Evolutionary conservation across 2,329 filamentous ascomycete species (phyloP), one percentile per base, ranked within the genome.

Genomic region (Cucurbitaria berberidis): DNA sequence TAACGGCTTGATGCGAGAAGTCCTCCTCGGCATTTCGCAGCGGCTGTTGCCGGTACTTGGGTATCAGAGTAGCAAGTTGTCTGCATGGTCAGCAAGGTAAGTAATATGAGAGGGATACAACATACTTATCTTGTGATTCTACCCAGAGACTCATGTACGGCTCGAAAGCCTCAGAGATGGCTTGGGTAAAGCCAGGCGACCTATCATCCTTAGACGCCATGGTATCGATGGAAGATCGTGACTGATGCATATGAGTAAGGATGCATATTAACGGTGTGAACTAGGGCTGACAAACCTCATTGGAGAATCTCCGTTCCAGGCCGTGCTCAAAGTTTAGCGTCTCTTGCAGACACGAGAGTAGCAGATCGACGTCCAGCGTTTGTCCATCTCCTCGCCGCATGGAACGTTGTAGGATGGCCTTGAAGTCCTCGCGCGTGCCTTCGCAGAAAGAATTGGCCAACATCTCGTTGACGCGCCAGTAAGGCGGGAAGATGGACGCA

Each of bases 141-240:
- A 99, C 92, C 95, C 95, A 99, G 3, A 99, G 80, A 71, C 91
- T 96, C 60, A 99, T 83, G 74, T 98, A 99, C 1, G 95, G 95
- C 76, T 98, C 95, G 69, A 99, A 99, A 0, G 95, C 95, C 57
- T 96, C 91, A 0, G 95, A 98, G 55, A 99, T 96, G 3, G 91
- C 88, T 50, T 96, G 91, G 49, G 90, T 89, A 73, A 97, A 97
- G 49, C 85, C 88, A 18, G 90, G 87, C 0, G 86, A 80, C 62
- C 87, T 87, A 46, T 92, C 90, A 55, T 93, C 90, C 8, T 85
- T 80, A 1, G 91, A 96, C 56, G 86, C 89, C 26, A 96, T 84
- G 0, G 93, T 98, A 72, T 99, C 95, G 51, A 96, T 92, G 36
- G 93, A 98, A 15, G 87, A 87, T 51, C 88, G 82, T 11, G 91